phyloP scores from a whole-genome alignment of 331 rosid genomes.

The Quercus phellos region DNA sequence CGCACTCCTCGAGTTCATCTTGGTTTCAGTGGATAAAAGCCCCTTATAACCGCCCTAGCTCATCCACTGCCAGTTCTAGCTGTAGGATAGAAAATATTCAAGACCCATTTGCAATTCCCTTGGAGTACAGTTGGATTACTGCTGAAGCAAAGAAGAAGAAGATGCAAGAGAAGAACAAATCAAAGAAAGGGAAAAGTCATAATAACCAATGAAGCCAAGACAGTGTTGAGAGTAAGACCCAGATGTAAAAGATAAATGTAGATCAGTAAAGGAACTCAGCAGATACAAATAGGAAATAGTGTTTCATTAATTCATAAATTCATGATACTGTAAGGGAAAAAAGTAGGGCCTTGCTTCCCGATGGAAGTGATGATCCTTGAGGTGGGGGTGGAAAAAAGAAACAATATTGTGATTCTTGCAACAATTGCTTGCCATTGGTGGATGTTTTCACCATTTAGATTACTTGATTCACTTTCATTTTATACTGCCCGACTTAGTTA shows the following conservation, averaged over 20 bases:
- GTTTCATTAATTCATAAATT: constrained; percentile 22
- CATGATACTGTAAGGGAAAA: constrained; percentile 21
- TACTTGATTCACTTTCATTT: constrained; percentile 30
- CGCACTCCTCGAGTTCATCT: constrained; percentile 51
- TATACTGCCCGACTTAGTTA: not conserved
- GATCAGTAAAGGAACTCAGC: constrained; percentile 26
- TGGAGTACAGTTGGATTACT: constrained; percentile 77
- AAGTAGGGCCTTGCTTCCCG: constrained; percentile 20
- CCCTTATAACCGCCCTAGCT: constrained; percentile 65
- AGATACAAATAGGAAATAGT: constrained; percentile 29
- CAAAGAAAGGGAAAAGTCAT: constrained; percentile 77
- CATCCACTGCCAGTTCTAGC: constrained; percentile 55
- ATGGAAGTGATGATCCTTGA: constrained; percentile 18
- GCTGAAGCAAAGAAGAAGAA: constrained; percentile 83
- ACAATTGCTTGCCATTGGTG: constrained; percentile 24
- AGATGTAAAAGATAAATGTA: constrained; percentile 26
- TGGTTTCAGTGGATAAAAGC: constrained; percentile 99
- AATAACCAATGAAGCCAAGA: constrained; percentile 35
- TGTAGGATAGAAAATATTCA: constrained; percentile 73
- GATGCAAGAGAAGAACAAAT: constrained; percentile 88
- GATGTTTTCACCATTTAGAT: constrained; percentile 25
- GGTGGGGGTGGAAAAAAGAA: constrained; percentile 26
- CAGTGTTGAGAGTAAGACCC: constrained; percentile 9
- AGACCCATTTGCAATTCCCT: constrained; percentile 84
- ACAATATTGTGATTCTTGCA: constrained; percentile 47